Conservation (phyloP, 345 rosid species). For the Citrus cavaleriei region DNA sequence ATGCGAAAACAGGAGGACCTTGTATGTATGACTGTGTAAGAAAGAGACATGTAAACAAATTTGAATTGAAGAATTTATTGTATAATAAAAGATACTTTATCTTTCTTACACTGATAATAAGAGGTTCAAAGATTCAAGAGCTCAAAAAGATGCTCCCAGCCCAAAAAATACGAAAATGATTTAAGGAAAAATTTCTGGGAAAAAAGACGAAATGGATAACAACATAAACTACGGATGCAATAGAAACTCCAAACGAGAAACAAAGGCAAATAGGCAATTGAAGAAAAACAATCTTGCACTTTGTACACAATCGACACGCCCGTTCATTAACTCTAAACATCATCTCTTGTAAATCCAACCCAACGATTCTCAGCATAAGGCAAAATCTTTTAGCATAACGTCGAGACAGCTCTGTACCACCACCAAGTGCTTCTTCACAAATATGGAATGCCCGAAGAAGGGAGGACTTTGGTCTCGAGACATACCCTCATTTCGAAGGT, state of each 20-base stretch:
- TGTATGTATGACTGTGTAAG: too few species aligned
- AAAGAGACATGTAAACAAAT: too few species aligned
- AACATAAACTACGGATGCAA: neutral
- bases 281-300: neutral
- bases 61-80: too few species aligned
- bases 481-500: neutral
- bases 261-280: neutral
- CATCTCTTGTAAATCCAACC: neutral
- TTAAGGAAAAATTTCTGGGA: too few species aligned
- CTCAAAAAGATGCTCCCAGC: too few species aligned
- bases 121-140: too few species aligned
- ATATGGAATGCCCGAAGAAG: neutral
- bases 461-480: neutral
- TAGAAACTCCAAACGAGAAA: neutral
- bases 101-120: too few species aligned
- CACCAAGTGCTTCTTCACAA: neutral
- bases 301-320: neutral
- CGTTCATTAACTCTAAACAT: neutral
- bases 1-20: too few species aligned
- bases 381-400: neutral
- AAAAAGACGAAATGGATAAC: too few species aligned
- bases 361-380: neutral
- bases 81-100: too few species aligned
- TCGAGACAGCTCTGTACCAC: neutral
- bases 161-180: too few species aligned